Base-by-base conservation (phyloP, 164 flowering plant genomes). In the Vitis labrusca region DNA sequence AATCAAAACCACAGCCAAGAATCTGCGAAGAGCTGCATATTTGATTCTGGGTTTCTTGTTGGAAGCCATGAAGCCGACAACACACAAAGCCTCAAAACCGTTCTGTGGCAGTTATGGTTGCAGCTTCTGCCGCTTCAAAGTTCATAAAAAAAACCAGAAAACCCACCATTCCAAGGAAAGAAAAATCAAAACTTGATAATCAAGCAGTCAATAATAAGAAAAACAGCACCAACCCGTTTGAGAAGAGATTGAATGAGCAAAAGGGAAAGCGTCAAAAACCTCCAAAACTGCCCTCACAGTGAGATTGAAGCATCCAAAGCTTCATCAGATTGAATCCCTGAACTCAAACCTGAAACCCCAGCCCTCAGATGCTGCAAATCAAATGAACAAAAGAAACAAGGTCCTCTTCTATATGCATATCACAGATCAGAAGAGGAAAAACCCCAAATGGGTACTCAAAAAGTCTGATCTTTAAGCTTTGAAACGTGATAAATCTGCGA, bases 11-110 rank as follows among this genome's bases (percentile, higher is more conserved):
- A 89, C 32, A 23, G 84, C 77, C 16, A 82, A 13, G 14, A 86
- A 71, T 9, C 94, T 90, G 65, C 85, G 71, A 16, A 79, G 67
- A 50, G 86, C 85, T 17, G 68, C 71, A 61, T 67, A 85, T 77
- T 75, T 83, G 17, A 78, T 55, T 3, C 84, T 83, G 32, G 78
- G 27, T 71, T 78, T 90, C 82, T 74, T 82, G 67, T 69, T 54
- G n/a, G 74, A 67, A 58, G 81, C 88, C 97, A 91, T 89, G 14
- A 53, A 30, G 59, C 51, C 37, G 44, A 29, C 60, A 73, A 50
- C 66, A 75, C 8, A 30, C 30, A 69, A 37, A 49, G 53, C 67
- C 60, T 29, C 70, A 68, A 64, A 51, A 13, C 9, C 2, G 10
- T 29, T 47, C 17, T 48, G 30, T 0, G 23, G 59, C 59, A 66